Evolutionary conservation across 176 grass and related monocot genomes (phyloP), one percentile per base, ranked within the genome.

Genomic region (Phoenix dactylifera): DNA sequence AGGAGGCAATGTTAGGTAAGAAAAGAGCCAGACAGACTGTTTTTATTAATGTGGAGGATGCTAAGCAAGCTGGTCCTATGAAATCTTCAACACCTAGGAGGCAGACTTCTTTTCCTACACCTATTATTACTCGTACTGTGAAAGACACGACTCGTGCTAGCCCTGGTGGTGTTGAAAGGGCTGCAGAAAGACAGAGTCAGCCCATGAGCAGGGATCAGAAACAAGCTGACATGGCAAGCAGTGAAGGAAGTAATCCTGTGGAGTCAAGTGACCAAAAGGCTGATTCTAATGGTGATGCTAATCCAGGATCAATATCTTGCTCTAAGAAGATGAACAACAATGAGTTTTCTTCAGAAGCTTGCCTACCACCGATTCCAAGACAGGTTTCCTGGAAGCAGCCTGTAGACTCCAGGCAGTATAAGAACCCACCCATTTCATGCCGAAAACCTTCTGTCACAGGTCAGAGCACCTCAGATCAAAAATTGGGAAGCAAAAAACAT

Each of bases 31-130:
- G 93, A 49, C 79, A 98, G 50, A 98, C 82, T 48, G 81, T 98
- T 12, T 92, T 98, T 61, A 98, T 98, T 51, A 89, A 92, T 52
- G 88, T 98, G 59, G 93, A 98, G 49, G 93, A 98, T 74, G 93
- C 79, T 7, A 98, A 92, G 77, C 88, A 92, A 83, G 93, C 79
- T 28, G 82, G 87, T 57, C 78, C 84, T 22, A 83, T 98, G 76
- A 98, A 98, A 75, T 73, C 81, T 68, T 65, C 85, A 32, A 98
- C 88, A 57, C 93, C 93, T 14, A 86, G 77, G 57, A 86, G 88
- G 18, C 93, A 92, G 52, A 76, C 84, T 35, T 86, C 93, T 16
- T 98, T 98, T 72, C 84, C 93, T 30, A 75, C 87, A 19, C 87
- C 93, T 19, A 92, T 89, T 66, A 79, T 98, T 50, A 92, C 84